phyloP scores from a whole-genome alignment of 257 asterid genomes.

The Forsythia viridissima region DNA sequence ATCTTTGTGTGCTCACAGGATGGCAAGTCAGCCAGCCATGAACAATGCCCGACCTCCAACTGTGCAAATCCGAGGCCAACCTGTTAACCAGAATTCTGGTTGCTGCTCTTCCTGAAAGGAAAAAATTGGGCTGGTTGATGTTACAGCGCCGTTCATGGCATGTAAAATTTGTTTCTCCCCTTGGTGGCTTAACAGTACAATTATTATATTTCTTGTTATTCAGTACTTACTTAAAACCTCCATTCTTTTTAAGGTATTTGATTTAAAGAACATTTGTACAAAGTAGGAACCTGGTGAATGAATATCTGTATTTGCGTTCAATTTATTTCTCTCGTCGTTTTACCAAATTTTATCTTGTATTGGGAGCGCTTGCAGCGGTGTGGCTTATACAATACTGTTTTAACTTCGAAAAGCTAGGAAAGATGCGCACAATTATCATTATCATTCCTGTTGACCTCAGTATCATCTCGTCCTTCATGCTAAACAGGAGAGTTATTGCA shows the following conservation, averaged over 20 bases:
- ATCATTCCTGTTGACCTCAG: too few relatives aligned
- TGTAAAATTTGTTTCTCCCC: constrained; percentile 34
- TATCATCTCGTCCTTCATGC: too few relatives aligned
- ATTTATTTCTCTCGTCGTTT: background rate
- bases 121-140: constrained; percentile 2
- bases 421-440: too few relatives aligned
- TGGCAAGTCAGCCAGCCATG: constrained; percentile 87
- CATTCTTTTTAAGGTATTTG: constrained; percentile 51
- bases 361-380: too few relatives aligned
- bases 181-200: constrained; percentile 31
- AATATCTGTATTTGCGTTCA: constrained; percentile 34
- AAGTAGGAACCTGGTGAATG: constrained; percentile 37
- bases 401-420: too few relatives aligned
- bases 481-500: too few relatives aligned
- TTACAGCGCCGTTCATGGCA: constrained; percentile 23
- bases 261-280: constrained; percentile 47
- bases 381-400: too few relatives aligned
- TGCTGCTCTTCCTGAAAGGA: constrained; percentile 72
- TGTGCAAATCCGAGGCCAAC: constrained; percentile 82
- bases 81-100: constrained; percentile 77
- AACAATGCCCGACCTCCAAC: constrained; percentile 77
- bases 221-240: constrained; percentile 26
- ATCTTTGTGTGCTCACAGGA: constrained; percentile 41
- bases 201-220: constrained; percentile 24
- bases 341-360: too few relatives aligned